phyloP scores from a whole-genome alignment of 306 rosid species.

The Lathyrus sativus region DNA sequence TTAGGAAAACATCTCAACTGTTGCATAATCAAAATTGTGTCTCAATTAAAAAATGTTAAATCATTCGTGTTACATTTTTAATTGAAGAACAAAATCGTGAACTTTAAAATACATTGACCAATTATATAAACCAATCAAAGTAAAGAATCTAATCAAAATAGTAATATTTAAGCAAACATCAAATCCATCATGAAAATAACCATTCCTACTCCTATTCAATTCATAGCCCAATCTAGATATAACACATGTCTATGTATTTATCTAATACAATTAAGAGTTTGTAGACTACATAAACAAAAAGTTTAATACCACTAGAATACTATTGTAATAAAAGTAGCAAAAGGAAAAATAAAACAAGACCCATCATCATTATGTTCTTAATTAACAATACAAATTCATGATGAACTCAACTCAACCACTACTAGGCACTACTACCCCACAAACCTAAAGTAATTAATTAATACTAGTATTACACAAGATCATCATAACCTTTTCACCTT shows the following conservation, averaged over 20 bases:
- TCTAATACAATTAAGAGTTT: too few species aligned
- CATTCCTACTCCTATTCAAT: too few species aligned
- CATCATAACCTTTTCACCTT: slow-evolving; percentile 11
- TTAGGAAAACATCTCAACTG: too few species aligned
- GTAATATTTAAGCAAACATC: background rate
- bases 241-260: too few species aligned
- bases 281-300: too few species aligned
- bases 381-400: background rate
- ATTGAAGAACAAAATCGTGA: background rate
- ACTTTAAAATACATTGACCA: background rate
- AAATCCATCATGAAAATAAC: too few species aligned
- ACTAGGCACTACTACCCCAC: slow-evolving; percentile 25
- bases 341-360: background rate
- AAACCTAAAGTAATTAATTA: slow-evolving; percentile 20
- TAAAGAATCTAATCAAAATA: background rate
- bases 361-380: slow-evolving; percentile 25
- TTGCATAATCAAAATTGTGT: too few species aligned
- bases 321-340: background rate
- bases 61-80: too few species aligned
- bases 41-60: too few species aligned
- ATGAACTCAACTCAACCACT: slow-evolving; percentile 4
- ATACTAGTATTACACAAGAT: background rate
- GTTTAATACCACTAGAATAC: too few species aligned
- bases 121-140: background rate
- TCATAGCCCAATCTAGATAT: too few species aligned